Percentiles rank a stretch among this genome's conserved stretches.
Evolutionary conservation across 1,139 yeast species (phyloP).

Genomic region (Keqinozyma sinolaborantium): DNA sequence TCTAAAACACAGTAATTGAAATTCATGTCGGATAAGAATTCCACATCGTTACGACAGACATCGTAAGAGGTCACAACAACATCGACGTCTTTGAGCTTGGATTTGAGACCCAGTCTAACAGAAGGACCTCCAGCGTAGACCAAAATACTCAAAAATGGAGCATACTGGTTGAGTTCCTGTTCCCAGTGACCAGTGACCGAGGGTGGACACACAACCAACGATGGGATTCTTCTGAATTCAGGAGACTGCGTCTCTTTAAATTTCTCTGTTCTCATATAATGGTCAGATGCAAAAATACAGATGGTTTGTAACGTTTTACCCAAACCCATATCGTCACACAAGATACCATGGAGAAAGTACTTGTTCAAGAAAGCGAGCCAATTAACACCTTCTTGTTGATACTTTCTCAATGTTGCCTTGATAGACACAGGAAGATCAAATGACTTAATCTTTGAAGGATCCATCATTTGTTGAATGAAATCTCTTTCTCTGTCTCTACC

Average conservation of each 20-base stretch:
- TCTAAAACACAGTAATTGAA: slow-evolving; percentile 95
- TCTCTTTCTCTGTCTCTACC: slow-evolving; percentile 95
- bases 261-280: slow-evolving; percentile 75
- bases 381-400: slow-evolving; percentile 97
- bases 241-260: slow-evolving; percentile 55
- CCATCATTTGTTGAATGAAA: slow-evolving; percentile 97
- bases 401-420: slow-evolving; percentile 88
- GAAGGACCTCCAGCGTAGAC: slow-evolving; percentile 94
- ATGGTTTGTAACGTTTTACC: slow-evolving; percentile 97
- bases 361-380: slow-evolving; percentile 96
- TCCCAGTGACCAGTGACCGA: slow-evolving; percentile 99
- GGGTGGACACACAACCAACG: slow-evolving; percentile 92
- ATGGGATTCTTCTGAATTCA: slow-evolving; percentile 77
- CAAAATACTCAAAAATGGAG: slow-evolving; percentile 79
- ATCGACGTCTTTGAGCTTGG: slow-evolving; percentile 58
- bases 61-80: slow-evolving; percentile 94
- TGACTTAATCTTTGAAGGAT: slow-evolving; percentile 86
- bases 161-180: slow-evolving; percentile 86
- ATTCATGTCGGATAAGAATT: slow-evolving; percentile 53
- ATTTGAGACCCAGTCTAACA: slow-evolving; percentile 57
- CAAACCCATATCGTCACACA: slow-evolving; percentile 99
- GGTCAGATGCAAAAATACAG: slow-evolving; percentile 96
- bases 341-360: slow-evolving; percentile 92
- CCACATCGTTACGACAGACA: slow-evolving; percentile 89
- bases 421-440: slow-evolving; percentile 88